Conservation (phyloP, 257 asterid genomes). For the Leptodermis oblonga region DNA sequence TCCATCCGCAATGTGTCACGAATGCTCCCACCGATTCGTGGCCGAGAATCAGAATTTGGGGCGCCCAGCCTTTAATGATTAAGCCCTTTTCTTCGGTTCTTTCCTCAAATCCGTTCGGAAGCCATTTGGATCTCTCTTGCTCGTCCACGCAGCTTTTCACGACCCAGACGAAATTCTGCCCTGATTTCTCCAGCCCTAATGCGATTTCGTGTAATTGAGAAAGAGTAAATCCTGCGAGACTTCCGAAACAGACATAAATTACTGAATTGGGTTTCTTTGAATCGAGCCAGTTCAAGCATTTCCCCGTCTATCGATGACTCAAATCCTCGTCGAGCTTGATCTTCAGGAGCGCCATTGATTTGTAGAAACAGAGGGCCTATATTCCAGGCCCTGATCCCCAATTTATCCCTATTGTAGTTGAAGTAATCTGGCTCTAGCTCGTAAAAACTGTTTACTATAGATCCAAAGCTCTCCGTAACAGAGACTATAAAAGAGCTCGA, state of each 20-base stretch:
- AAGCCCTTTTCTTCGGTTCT: slow-evolving; percentile 46
- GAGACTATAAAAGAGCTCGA: neutral
- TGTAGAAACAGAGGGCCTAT: slow-evolving; percentile 1
- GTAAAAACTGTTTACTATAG: neutral
- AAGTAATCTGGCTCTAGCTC: slow-evolving; percentile 4
- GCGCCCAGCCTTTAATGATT: slow-evolving; percentile 37
- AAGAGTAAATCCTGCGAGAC: slow-evolving; percentile 27
- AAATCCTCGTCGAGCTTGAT: neutral
- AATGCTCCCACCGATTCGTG: slow-evolving; percentile 36
- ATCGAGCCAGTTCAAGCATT: slow-evolving; percentile 60
- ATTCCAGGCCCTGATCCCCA: slow-evolving; percentile 3
- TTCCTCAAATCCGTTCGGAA: slow-evolving; percentile 57
- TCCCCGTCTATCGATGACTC: slow-evolving; percentile 5
- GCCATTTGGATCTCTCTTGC: slow-evolving; percentile 25
- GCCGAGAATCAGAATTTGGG: slow-evolving; percentile 46
- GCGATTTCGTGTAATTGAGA: slow-evolving; percentile 62
- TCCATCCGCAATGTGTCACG: slow-evolving; percentile 62
- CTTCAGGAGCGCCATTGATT: slow-evolving; percentile 32
- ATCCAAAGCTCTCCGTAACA: neutral
- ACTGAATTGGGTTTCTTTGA: slow-evolving; percentile 42
- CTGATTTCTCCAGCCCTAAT: slow-evolving; percentile 51
- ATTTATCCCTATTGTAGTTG: neutral
- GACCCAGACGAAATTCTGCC: slow-evolving; percentile 64
- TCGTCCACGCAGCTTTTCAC: slow-evolving; percentile 30
- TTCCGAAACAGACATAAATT: slow-evolving; percentile 59